Evolutionary conservation across 352 stramenopile genomes (phyloP), one percentile per base, ranked within the genome.

Genomic region (Thalassiosira hispida): DNA sequence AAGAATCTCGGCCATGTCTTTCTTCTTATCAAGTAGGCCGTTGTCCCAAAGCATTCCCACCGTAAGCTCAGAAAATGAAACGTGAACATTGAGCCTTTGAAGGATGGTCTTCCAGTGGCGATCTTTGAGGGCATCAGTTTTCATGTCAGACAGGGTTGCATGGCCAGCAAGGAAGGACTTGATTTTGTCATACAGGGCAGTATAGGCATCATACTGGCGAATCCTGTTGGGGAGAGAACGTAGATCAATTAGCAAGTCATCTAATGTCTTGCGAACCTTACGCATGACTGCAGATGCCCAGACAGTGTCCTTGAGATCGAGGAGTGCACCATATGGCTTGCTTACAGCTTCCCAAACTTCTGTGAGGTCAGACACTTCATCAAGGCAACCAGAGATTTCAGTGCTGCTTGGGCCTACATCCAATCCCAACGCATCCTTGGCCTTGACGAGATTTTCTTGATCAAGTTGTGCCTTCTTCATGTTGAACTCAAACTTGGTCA

Each of bases 91-190:
- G n/a, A 99, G 84, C 42, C 96, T 84, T 38, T 96, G 91, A 3
- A 99, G 85, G 65, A 99, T 98, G 18, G 95, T 94, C 81, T 98
- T 98, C 98, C 98, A 99, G 75, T 99, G 98, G 0, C 98, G 92
- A 46, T 99, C 97, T 57, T 98, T 98, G 77, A 99, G 96, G 3
- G 97, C 95, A 64, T 99, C 98, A 0, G 97, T 99, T 68, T 98
- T 98, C 9, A 99, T 85, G 66, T 99, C 98, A 29, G 95, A 95
- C 3, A 99, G 80, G 25, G 99, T 83, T 27, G 91, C 88, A 69
- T 98, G 97, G 59, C 97, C 97, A 66, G 89, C 80, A 47, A 98
- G 95, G 74, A 97, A 98, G 2, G 86, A 82, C 51, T 98, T 96
- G 40, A 99, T 94, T 40, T 93, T 92, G n/a, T 96, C 91, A 20